Percentiles rank a stretch among this genome's conserved stretches.
Conservation (phyloP, 768 basidiomycete species). For the Naganishia friedmannii region DNA sequence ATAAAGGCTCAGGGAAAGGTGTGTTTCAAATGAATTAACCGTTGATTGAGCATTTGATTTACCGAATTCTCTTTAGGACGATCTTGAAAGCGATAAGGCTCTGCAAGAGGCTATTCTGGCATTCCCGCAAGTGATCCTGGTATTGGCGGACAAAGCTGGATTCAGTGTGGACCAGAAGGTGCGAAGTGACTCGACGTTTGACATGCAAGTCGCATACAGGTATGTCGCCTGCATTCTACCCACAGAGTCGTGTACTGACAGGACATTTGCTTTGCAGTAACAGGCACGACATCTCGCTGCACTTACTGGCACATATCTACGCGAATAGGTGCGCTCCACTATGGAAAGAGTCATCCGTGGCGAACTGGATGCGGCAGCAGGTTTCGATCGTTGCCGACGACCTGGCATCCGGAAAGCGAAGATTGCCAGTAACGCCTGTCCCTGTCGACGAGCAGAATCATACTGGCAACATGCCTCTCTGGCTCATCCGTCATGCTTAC, state of each 20-base stretch:
- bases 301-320: constrained; percentile 85
- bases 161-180: constrained; percentile 62
- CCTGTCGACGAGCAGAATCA: constrained; percentile 10
- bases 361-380: constrained; percentile 69
- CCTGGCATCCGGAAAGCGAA: constrained; percentile 24
- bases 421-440: neutral
- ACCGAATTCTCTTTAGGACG: constrained; percentile 54
- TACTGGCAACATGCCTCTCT: constrained; percentile 32
- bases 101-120: constrained; percentile 69
- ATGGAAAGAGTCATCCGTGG: constrained; percentile 71
- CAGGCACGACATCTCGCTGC: constrained; percentile 57
- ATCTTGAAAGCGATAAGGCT: constrained; percentile 64
- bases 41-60: neutral
- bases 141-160: constrained; percentile 83
- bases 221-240: constrained; percentile 53
- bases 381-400: constrained; percentile 55
- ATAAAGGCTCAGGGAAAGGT: constrained; percentile 57
- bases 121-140: constrained; percentile 76
- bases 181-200: constrained; percentile 63
- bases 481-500: constrained; percentile 62
- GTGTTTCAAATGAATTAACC: constrained; percentile 35
- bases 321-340: constrained; percentile 69
- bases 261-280: constrained; percentile 13
- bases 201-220: constrained; percentile 67
- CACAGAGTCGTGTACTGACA: neutral